Evolutionary conservation across 208 protist genomes (phyloP), one percentile per base, ranked within the genome.

Genomic region (Vickermania ingenoplastis): DNA sequence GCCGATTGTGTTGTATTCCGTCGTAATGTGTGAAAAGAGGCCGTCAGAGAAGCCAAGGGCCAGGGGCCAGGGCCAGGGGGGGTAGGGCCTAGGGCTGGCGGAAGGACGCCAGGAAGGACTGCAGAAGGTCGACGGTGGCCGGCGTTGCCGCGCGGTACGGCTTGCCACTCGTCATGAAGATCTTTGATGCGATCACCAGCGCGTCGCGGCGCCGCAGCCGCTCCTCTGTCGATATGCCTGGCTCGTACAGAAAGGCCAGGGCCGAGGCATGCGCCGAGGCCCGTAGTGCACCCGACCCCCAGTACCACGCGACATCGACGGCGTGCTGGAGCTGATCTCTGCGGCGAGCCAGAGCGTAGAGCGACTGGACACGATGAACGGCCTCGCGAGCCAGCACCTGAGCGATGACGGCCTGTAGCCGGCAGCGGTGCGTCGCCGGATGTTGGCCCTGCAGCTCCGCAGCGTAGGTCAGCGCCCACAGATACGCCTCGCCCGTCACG

Each of bases 91-190:
- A n/a, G n/a, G n/a, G n/a, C n/a, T n/a, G n/a, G n/a, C n/a, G n/a
- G n/a, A n/a, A n/a, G n/a, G n/a, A n/a, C n/a, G n/a, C n/a, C n/a
- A 94, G 63, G 3, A 81, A 91, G 57, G 77, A 67, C 83, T 89
- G 91, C 1, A 94, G 70, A 49, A 77, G 69, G 48, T 88, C 75
- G 69, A 94, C 78, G 25, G 87, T 91, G n/a, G 74, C 48, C 57
- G 73, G 80, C 61, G 71, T 91, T 17, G 83, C 87, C 3, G 79
- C 81, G 49, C 77, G 85, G 75, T 94, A 91, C 4, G 63, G 59
- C 66, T 84, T 79, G 5, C 87, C 87, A 59, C 86, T 71, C 7
- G 30, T 29, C n/a, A 89, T 61, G 55, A 94, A 91, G 29, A 75
- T 53, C 23, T 81, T 63, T 4, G 74, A 73, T 29, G 91, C 64